Evolutionary conservation across 176 grass and related monocot species (phyloP).

Genomic region (Juncus effusus): DNA sequence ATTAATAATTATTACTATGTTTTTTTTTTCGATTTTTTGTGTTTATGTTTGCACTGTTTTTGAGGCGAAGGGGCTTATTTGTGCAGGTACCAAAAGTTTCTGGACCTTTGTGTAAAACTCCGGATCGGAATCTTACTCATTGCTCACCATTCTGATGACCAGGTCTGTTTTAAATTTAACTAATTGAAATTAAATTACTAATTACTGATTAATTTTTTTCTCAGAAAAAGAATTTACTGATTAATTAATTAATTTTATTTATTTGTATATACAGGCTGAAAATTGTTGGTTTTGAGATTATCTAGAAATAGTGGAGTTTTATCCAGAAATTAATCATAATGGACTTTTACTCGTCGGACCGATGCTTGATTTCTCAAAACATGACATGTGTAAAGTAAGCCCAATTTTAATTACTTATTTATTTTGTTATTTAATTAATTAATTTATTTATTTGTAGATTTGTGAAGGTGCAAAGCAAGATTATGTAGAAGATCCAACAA

Average conservation of each 20-base stretch:
- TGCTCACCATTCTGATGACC: constrained; percentile 92
- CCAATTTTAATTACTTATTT: neutral
- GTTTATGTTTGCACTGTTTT: too few species aligned
- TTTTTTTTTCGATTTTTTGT: too few species aligned
- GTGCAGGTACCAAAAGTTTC: constrained; percentile 80
- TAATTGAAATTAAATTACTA: too few species aligned
- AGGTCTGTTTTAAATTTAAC: constrained; percentile 31
- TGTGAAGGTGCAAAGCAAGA: constrained; percentile 61
- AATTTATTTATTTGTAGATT: constrained; percentile 40
- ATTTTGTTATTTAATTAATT: neutral
- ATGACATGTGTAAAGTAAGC: constrained; percentile 89
- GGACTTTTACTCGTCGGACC: constrained; percentile 74
- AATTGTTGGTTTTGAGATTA: constrained; percentile 84
- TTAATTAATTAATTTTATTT: too few species aligned
- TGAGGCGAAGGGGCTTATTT: neutral
- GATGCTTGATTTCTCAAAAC: constrained; percentile 94
- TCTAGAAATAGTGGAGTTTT: constrained; percentile 90
- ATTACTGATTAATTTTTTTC: too few species aligned
- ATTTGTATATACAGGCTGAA: neutral
- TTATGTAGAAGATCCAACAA: constrained; percentile 98
- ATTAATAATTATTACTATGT: neutral
- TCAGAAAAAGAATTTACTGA: too few species aligned
- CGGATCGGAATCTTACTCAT: constrained; percentile 71
- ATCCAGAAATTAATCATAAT: constrained; percentile 43
- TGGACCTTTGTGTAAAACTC: constrained; percentile 75